phyloP scores from a whole-genome alignment of 2,329 filamentous ascomycete species.

The Thielaviopsis cerberus region DNA sequence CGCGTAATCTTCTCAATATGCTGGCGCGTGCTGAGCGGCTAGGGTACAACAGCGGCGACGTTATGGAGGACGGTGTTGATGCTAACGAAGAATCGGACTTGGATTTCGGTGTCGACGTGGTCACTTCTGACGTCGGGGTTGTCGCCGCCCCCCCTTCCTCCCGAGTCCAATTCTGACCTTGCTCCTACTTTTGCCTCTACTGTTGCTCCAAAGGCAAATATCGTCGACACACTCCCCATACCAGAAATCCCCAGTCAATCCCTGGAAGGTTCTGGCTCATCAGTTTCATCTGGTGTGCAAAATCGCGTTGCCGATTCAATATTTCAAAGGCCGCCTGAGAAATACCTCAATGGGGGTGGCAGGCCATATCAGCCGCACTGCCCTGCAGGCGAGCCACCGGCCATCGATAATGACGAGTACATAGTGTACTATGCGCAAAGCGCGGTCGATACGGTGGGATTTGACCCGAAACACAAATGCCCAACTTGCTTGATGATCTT shows the following conservation, averaged over 20 bases:
- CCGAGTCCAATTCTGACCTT: not conserved
- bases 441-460: not conserved
- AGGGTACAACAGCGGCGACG: constrained; percentile 23
- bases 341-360: not conserved
- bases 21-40: constrained; percentile 37
- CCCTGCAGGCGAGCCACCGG: not conserved
- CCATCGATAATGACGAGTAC: not conserved
- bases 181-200: no score
- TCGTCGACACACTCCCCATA: no score
- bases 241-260: no score
- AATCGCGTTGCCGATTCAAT: not conserved
- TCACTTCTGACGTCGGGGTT: constrained; percentile 1
- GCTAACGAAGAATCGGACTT: constrained; percentile 24
- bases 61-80: constrained; percentile 21
- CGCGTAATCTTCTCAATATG: constrained; percentile 35
- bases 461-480: constrained; percentile 5
- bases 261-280: not conserved
- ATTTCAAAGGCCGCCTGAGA: not conserved
- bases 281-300: not conserved
- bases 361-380: not conserved
- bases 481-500: constrained; percentile 13
- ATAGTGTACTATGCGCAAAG: not conserved
- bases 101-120: constrained; percentile 5
- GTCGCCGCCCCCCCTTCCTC: not conserved
- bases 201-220: no score